Evolutionary conservation across 2,329 filamentous ascomycete species (phyloP).

Genomic region (Cytospora leucostoma): DNA sequence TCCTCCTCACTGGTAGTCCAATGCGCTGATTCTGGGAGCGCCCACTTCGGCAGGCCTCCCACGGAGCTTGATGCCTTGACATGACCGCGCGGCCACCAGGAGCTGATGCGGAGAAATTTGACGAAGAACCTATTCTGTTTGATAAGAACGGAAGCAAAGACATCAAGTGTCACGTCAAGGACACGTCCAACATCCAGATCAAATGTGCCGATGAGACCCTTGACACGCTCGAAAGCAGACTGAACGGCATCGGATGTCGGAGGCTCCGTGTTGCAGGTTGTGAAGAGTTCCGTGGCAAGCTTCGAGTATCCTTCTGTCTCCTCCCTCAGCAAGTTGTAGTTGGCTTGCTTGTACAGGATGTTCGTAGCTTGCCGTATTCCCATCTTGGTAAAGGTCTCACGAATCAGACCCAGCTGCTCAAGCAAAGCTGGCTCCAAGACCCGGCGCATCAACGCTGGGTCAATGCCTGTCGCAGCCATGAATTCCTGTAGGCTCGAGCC

Average conservation of each 20-base stretch:
- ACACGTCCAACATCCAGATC: constrained; percentile 95
- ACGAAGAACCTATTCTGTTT: constrained; percentile 94
- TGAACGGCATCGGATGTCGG: constrained; percentile 76
- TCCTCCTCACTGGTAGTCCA: constrained; percentile 71
- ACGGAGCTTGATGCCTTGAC: constrained; percentile 48
- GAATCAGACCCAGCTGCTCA: constrained; percentile 75
- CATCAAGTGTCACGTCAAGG: constrained; percentile 90
- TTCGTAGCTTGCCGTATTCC: constrained; percentile 91
- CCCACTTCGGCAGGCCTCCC: constrained; percentile 81
- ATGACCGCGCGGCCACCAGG: constrained; percentile 87
- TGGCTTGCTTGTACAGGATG: constrained; percentile 89
- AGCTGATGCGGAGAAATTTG: constrained; percentile 86
- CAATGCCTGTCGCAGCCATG: constrained; percentile 71
- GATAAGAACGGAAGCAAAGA: constrained; percentile 90
- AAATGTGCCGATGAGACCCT: constrained; percentile 93
- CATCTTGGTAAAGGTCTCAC: constrained; percentile 80
- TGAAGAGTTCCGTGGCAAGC: constrained; percentile 92
- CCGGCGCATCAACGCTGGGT: constrained; percentile 71
- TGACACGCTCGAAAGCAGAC: constrained; percentile 87
- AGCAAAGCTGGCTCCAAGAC: constrained; percentile 80
- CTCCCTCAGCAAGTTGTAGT: constrained; percentile 93
- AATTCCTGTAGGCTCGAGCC: constrained; percentile 63
- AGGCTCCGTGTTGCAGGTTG: constrained; percentile 73
- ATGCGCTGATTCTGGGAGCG: constrained; percentile 67
- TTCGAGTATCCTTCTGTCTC: constrained; percentile 98